A percentile compares a stretch with the other conserved stretches of the same genome.
These are phyloP conservation scores for Mortierella sp. DNA, from an alignment of 371 early-diverging fungal genomes.

Conservation along the genomic window DNA sequence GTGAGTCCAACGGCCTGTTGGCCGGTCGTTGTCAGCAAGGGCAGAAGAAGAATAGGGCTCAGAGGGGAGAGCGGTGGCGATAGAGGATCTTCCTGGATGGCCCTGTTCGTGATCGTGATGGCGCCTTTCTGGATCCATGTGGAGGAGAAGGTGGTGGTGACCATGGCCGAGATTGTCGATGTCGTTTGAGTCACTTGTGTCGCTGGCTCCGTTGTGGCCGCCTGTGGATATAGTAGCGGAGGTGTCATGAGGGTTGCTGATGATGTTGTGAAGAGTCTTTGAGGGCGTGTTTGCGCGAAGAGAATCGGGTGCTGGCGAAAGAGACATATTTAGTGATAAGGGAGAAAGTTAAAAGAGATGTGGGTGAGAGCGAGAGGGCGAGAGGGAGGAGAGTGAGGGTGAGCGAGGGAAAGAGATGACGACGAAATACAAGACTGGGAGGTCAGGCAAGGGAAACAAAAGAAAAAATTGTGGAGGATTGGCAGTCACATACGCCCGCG, in stretches of 20 bases:
- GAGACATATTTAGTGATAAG: not conserved
- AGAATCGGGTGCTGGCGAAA: not conserved
- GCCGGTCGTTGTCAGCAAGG: not conserved
- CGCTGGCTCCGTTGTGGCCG: not conserved
- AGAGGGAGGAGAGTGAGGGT: too few species aligned
- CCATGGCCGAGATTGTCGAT: not conserved
- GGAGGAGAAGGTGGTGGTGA: not conserved
- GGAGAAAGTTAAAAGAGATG: not conserved
- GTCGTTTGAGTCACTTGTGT: not conserved
- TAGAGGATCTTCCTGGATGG: not conserved
- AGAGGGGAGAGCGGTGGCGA: not conserved
- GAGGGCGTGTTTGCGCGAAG: not conserved
- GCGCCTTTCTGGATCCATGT: not conserved
- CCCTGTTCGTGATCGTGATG: slow-evolving; percentile 3
- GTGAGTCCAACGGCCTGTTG: not conserved
- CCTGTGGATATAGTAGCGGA: not conserved
- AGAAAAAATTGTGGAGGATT: not conserved
- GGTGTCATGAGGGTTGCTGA: not conserved
- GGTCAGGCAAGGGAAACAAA: not conserved
- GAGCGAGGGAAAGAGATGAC: not conserved
- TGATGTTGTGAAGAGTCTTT: not conserved
- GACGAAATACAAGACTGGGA: not conserved
- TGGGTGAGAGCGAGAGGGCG: not conserved
- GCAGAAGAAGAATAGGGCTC: not conserved
- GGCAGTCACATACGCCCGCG: not conserved